Conservation (phyloP, 106 monocot species). For the Dendrobium chrysotoxum region DNA sequence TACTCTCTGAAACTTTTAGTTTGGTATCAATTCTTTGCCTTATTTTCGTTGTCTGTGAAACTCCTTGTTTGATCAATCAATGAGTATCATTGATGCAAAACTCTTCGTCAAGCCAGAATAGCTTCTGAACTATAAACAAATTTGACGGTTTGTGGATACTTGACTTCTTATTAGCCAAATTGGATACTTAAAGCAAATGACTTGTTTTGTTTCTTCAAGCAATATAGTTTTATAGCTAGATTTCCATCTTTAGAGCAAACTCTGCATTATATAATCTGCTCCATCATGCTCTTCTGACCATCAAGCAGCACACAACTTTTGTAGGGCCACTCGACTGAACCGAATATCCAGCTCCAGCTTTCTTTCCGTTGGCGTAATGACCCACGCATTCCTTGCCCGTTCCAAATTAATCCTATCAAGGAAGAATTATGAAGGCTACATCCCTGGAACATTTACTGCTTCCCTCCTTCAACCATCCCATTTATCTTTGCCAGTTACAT, state of each 20-base stretch:
- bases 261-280: background rate
- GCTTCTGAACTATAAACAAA: background rate
- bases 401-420: constrained; percentile 26
- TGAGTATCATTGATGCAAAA: background rate
- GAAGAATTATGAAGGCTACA: constrained; percentile 33
- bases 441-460: constrained; percentile 26
- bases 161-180: background rate
- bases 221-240: no score
- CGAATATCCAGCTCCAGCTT: background rate
- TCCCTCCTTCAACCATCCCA: constrained; percentile 3
- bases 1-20: no score
- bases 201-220: background rate
- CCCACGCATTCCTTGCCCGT: constrained; percentile 13
- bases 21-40: background rate
- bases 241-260: background rate
- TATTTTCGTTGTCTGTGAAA: background rate
- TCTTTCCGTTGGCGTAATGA: constrained; percentile 20
- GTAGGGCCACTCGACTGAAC: constrained; percentile 17
- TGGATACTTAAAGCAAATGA: background rate
- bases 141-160: background rate
- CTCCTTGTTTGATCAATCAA: background rate
- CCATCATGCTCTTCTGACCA: constrained; percentile 3
- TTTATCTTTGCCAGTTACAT: constrained; percentile 11
- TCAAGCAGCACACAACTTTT: constrained; percentile 24
- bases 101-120: background rate